These are phyloP conservation scores for Epichloe coenophiala DNA, from an alignment of 2,329 filamentous ascomycete species.

Conservation along the genomic window DNA sequence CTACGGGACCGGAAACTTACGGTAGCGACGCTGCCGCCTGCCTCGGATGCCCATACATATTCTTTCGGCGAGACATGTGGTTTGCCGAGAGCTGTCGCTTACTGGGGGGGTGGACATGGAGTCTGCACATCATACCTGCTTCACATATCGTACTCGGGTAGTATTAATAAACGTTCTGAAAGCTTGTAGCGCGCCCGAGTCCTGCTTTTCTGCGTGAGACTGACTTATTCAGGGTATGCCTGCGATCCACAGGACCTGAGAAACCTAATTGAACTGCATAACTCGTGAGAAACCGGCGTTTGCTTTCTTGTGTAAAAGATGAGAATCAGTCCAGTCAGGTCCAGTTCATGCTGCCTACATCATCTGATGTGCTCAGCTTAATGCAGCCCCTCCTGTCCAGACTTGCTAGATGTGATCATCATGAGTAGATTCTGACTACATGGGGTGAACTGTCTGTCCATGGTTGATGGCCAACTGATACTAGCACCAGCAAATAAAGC, in stretches of 20 bases:
- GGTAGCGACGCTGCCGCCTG: background rate
- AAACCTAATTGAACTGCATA: background rate
- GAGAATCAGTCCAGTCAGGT: no score
- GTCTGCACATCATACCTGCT: background rate
- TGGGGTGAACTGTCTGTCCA: no score
- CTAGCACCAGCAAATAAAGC: no score
- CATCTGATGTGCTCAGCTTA: no score
- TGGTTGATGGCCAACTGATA: no score
- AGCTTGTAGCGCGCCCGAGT: background rate
- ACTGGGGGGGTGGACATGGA: background rate
- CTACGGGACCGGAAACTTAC: background rate
- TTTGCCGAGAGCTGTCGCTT: background rate
- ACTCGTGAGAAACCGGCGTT: background rate
- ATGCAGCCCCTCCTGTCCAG: no score
- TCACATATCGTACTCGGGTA: background rate
- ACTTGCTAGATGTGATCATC: no score
- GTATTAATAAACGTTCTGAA: background rate
- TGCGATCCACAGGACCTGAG: background rate
- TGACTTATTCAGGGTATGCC: background rate
- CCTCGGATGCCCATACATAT: background rate
- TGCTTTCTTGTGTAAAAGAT: no score
- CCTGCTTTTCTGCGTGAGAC: background rate
- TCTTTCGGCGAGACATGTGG: background rate
- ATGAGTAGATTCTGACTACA: no score
- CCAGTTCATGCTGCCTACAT: no score